A percentile compares a stretch with the other conserved stretches of the same genome.
phyloP scores from a whole-genome alignment of 2,329 filamentous ascomycete species.

The Seiridium unicorne region DNA sequence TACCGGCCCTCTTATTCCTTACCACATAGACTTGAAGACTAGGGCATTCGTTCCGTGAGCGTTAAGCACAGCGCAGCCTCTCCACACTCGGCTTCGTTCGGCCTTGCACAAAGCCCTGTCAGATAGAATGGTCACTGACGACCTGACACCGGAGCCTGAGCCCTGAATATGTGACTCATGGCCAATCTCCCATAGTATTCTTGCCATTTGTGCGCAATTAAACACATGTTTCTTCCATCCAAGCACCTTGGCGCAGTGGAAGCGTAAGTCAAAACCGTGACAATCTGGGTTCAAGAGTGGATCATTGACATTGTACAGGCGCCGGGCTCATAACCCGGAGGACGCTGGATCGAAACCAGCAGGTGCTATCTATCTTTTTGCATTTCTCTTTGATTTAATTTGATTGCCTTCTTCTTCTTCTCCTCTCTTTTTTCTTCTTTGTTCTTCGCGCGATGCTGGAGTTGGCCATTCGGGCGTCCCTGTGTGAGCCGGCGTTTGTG shows the following conservation, averaged over 20 bases:
- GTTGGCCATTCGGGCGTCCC: too few relatives aligned
- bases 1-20: too few relatives aligned
- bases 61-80: too few relatives aligned
- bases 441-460: too few relatives aligned
- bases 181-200: background rate
- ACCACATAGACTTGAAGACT: too few relatives aligned
- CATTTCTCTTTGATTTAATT: background rate
- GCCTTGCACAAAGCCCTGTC: background rate
- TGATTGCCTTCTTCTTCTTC: too few relatives aligned
- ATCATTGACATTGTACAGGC: background rate
- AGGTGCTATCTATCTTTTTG: background rate
- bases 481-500: too few relatives aligned
- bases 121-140: slow-evolving; percentile 1
- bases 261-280: background rate
- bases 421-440: too few relatives aligned
- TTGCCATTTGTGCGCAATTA: background rate
- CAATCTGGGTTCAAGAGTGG: too few relatives aligned
- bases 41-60: too few relatives aligned
- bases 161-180: background rate
- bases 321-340: slow-evolving; percentile 6
- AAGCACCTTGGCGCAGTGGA: slow-evolving; percentile 6
- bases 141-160: background rate
- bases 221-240: background rate
- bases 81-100: too few relatives aligned
- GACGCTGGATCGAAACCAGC: slow-evolving; percentile 3